These are phyloP conservation scores for Cercospora sesami DNA, from an alignment of 2,329 filamentous ascomycete species.

Conservation along the genomic window DNA sequence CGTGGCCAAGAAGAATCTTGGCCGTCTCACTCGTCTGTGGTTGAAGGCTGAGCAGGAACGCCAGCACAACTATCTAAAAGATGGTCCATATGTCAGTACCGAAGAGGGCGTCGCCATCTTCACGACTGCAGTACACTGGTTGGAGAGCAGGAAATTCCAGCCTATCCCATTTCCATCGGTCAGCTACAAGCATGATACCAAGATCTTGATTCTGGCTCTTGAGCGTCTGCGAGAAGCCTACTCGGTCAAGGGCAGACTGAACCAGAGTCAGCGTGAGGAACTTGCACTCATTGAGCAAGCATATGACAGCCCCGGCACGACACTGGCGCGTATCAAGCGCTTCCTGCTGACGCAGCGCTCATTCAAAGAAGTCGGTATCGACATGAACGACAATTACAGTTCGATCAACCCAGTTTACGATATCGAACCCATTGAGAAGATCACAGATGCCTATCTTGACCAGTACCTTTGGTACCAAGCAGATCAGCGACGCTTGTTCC, in stretches of 20 bases:
- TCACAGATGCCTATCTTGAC: constrained; percentile 96
- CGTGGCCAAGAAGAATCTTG: constrained; percentile 98
- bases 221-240: constrained; percentile 93
- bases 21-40: constrained; percentile 91
- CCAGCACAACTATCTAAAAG: constrained; percentile 99
- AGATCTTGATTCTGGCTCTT: constrained; percentile 92
- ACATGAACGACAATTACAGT: constrained; percentile 99
- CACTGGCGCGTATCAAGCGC: constrained; percentile 92
- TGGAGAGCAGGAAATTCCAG: constrained; percentile 96
- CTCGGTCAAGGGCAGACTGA: constrained; percentile 93
- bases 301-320: constrained; percentile 96
- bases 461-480: constrained; percentile 99
- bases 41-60: constrained; percentile 97
- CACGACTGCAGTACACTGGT: constrained; percentile 97
- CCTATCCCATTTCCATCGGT: constrained; percentile 98
- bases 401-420: constrained; percentile 99
- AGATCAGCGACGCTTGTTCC: constrained; percentile 94
- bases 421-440: constrained; percentile 98
- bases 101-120: constrained; percentile 99
- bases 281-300: constrained; percentile 95
- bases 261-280: constrained; percentile 97
- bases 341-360: constrained; percentile 95
- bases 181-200: constrained; percentile 99
- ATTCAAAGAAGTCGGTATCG: constrained; percentile 98
- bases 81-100: constrained; percentile 95